Evolutionary conservation across 768 basidiomycete genomes (phyloP).

Genomic region (Trametes punicea): DNA sequence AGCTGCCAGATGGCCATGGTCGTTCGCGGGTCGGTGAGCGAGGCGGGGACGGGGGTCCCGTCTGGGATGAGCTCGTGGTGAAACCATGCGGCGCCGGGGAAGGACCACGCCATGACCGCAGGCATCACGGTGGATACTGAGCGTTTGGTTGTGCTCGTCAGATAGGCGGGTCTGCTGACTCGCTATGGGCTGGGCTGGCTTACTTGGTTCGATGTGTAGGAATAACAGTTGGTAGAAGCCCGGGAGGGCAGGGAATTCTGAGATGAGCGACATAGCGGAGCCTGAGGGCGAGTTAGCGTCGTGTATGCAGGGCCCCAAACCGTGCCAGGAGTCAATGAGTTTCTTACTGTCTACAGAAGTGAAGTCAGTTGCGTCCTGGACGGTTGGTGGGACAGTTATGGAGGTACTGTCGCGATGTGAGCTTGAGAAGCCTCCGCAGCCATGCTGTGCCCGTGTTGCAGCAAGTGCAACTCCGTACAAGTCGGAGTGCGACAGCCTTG

Average conservation of each 20-base stretch:
- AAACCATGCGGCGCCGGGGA: constrained; percentile 65
- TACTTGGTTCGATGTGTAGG: constrained; percentile 64
- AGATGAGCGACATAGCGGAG: constrained; percentile 24
- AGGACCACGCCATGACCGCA: constrained; percentile 49
- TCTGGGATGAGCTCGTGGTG: constrained; percentile 61
- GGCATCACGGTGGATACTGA: constrained; percentile 51
- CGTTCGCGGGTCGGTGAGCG: constrained; percentile 45
- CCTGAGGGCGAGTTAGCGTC: no score
- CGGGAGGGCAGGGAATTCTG: constrained; percentile 53
- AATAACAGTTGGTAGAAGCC: constrained; percentile 63
- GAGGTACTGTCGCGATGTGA: neutral
- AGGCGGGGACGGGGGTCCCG: constrained; percentile 27
- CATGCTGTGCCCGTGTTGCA: no score
- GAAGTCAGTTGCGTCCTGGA: neutral
- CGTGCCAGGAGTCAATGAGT: no score
- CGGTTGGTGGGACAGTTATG: neutral
- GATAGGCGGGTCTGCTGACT: neutral
- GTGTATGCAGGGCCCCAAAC: no score
- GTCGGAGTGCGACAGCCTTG: neutral
- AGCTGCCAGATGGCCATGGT: constrained; percentile 67
- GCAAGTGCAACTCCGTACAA: neutral
- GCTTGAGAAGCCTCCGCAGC: neutral
- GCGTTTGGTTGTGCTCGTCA: no score
- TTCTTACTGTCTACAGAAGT: neutral
- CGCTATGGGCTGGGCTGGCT: neutral